These are phyloP conservation scores for Cucumis melo DNA, from an alignment of 306 rosid genomes.

Conservation along the genomic window DNA sequence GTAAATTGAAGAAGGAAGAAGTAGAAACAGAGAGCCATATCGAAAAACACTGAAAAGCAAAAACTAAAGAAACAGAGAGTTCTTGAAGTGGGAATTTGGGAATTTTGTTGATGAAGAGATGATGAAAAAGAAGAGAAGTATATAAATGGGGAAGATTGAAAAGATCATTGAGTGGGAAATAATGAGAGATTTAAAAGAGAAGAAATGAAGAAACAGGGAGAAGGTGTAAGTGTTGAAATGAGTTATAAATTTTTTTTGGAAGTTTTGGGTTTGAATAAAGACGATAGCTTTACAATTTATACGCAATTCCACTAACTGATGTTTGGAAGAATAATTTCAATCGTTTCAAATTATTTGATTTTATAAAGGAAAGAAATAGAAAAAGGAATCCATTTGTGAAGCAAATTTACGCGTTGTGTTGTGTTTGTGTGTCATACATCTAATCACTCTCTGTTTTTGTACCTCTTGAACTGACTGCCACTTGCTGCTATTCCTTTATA, in stretches of 20 bases:
- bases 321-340: constrained; percentile 1
- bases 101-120: constrained; percentile 18
- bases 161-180: constrained; percentile 31
- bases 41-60: background rate
- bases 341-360: background rate
- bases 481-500: background rate
- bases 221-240: background rate
- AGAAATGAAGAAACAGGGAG: background rate
- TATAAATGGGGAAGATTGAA: constrained; percentile 42
- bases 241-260: constrained; percentile 18
- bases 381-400: background rate
- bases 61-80: background rate
- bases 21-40: background rate
- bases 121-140: constrained; percentile 26
- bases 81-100: background rate
- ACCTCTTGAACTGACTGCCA: background rate
- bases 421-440: constrained; percentile 6
- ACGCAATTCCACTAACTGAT: constrained; percentile 42
- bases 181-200: background rate
- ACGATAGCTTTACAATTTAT: constrained; percentile 37
- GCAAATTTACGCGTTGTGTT: constrained; percentile 5
- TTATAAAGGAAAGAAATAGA: background rate
- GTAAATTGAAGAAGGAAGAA: background rate
- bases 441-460: background rate
- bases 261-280: constrained; percentile 39